These are phyloP conservation scores for Pichia sp. DNA, from an alignment of 1,139 yeast species.

Conservation along the genomic window DNA sequence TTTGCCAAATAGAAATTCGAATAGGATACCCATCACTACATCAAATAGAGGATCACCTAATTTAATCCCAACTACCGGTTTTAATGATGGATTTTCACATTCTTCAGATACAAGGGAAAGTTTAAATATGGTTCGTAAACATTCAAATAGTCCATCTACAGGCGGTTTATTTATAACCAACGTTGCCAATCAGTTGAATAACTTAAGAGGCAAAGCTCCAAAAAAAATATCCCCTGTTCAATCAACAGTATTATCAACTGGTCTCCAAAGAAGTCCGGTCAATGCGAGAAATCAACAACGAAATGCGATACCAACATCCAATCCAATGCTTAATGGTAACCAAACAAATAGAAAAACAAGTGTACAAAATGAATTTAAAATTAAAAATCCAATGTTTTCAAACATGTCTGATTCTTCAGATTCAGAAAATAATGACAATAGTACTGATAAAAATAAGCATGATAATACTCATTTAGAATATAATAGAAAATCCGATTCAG, in stretches of 20 bases:
- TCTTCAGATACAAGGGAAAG: constrained; percentile 2
- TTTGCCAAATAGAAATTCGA: background rate
- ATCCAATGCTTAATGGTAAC: constrained; percentile 4
- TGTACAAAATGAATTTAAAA: background rate
- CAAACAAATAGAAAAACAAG: too few relatives aligned
- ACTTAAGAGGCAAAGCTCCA: constrained; percentile 7
- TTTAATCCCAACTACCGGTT: background rate
- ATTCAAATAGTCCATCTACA: constrained; percentile 6
- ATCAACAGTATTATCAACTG: background rate
- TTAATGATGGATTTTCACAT: background rate
- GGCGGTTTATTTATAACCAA: background rate
- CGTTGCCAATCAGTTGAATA: constrained; percentile 2
- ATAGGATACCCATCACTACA: background rate
- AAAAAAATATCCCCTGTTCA: constrained; percentile 3
- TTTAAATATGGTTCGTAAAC: background rate
- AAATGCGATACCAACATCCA: background rate
- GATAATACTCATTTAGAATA: background rate
- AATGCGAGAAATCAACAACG: background rate
- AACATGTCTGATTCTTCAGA: constrained; percentile 5
- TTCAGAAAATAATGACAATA: constrained; percentile 2
- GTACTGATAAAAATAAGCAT: constrained; percentile 1
- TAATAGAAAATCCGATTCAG: background rate
- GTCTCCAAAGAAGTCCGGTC: background rate
- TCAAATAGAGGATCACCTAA: constrained; percentile 7
- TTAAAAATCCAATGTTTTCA: constrained; percentile 4